Evolutionary conservation across 352 stramenopile genomes (phyloP), one percentile per base, ranked within the genome.

Genomic region (Saprolegnia diclina): DNA sequence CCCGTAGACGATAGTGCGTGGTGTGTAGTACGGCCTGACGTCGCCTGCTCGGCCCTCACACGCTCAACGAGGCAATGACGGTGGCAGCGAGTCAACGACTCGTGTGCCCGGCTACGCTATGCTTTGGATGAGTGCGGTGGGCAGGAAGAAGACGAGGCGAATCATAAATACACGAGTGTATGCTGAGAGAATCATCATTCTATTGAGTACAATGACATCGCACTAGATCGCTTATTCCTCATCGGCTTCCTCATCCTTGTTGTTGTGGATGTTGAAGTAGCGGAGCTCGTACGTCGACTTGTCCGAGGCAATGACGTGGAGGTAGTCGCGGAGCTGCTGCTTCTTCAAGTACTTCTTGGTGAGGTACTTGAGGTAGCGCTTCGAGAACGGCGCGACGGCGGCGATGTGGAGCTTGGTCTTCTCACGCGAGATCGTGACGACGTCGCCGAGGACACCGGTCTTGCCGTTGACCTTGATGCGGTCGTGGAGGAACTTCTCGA

Each of bases 271-370:
- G 75, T 96, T 97, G 88, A 98, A 99, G 87, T 99, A 99, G 79
- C 92, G 85, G 63, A 99, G 82, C 83, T 99, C 96, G 87, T 99
- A 99, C 63, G 96, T 98, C 79, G 98, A 94, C 88, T 99, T 99
- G 79, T 96, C 95, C 71, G 88, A 94, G 46, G 97, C 97, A 85
- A 99, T 97, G 40, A 99, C 97, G 81, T 98, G 96, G 57, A 99
- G 81, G 85, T 99, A 99, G 90, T 99, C 97, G 78, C 97, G 95
- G 64, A 99, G 84, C 81, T 99, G 95, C 79, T 99, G 97, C 91
- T 99, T 99, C 92, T 99, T 99, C 75, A 99, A 85, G 93, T 99
- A 99, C 88, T 99, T 98, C 94, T 99, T 99, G 69, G 96, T 98
- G 26, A 99, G 78, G 86, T 99, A 99, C 89, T 99, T 99, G 71